Percentiles rank a stretch among this genome's conserved stretches.
These are phyloP conservation scores for Ophiosphaerella korrae DNA, from an alignment of 2,329 filamentous ascomycete genomes.

Conservation along the genomic window DNA sequence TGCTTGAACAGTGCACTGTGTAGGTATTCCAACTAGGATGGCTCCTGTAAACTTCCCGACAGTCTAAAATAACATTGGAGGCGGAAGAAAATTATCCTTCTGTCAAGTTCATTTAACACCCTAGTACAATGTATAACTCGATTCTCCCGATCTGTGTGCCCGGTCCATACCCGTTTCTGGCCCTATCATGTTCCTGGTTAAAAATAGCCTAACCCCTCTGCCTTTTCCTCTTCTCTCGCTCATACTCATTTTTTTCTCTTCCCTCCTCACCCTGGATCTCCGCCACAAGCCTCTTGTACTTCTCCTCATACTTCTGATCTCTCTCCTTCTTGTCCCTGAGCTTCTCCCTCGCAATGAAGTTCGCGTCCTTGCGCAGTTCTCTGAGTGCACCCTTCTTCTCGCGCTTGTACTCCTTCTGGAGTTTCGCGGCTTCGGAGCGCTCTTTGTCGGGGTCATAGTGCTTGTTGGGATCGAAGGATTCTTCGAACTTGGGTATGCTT, in stretches of 20 bases:
- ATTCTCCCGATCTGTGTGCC: no score
- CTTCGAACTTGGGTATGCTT: constrained; percentile 92
- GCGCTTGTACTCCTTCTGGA: constrained; percentile 89
- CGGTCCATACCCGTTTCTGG: no score
- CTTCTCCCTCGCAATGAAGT: constrained; percentile 90
- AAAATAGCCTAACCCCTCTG: constrained; percentile 50
- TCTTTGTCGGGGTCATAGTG: constrained; percentile 97
- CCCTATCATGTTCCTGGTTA: no score
- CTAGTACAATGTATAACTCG: no score
- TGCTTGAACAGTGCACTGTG: no score
- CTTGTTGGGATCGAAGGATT: constrained; percentile 89
- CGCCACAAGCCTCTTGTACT: constrained; percentile 87
- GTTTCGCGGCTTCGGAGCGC: constrained; percentile 80
- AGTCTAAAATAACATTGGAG: no score
- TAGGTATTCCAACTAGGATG: no score
- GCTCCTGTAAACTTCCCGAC: no score
- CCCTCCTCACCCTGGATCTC: constrained; percentile 97
- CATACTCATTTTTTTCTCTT: constrained; percentile 83
- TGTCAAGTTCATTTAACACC: no score
- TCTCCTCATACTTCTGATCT: constrained; percentile 93
- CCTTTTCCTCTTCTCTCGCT: constrained; percentile 78
- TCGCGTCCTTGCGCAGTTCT: constrained; percentile 92
- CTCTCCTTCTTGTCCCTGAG: constrained; percentile 90
- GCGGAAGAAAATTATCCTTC: no score
- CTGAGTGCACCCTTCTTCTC: constrained; percentile 94